Evolutionary conservation across 129 eudicot genomes (phyloP), one percentile per base, ranked within the genome.

Genomic region (Calendula officinalis): DNA sequence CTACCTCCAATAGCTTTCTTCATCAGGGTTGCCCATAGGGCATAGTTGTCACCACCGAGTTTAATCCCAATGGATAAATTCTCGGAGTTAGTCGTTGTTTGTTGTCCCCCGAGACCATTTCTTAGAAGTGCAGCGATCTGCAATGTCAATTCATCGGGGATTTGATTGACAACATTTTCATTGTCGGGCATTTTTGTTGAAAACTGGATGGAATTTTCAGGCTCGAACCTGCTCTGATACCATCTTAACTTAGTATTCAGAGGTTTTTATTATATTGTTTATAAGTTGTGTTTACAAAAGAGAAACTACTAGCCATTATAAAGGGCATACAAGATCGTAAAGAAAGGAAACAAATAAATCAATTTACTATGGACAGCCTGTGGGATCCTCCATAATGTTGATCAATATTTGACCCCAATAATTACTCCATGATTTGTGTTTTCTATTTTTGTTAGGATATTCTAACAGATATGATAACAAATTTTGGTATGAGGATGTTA

Each of bases 1-100:
- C 47, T 59, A 6, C 64, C 64, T 13, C 64, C 64, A 15, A 59
- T 37, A 11, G 64, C 48, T n/a, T n/a, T 40, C 33, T 15, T 37
- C 47, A 59, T 36, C 7, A 59, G 64, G 11, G 32, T 13, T 13
- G 64, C 64, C 64, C 64, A 59, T 36, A 59, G 48, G 8, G 30
- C 32, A 59, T 59, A 59, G 34, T 59, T 38, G 13, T 59, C 30
- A 6, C 32, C 47, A 39, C 34, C 34, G 11, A 59, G 48, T 13
- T 59, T 37, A 2, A 39, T 8, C 32, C 47, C 34, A 8, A 59
- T 36, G 32, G 64, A 36, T 15, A 59, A 15, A 7, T 37, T 59
- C 11, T 59, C 47, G 7, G 64, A 59, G 7, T 36, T 37, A n/a
- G 48, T 6, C 13, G 64, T 36, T n/a, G 64, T 36, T 8, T 13